Evolutionary conservation across 2,329 filamentous ascomycete species (phyloP).

Genomic region (Alternaria metachromatica): DNA sequence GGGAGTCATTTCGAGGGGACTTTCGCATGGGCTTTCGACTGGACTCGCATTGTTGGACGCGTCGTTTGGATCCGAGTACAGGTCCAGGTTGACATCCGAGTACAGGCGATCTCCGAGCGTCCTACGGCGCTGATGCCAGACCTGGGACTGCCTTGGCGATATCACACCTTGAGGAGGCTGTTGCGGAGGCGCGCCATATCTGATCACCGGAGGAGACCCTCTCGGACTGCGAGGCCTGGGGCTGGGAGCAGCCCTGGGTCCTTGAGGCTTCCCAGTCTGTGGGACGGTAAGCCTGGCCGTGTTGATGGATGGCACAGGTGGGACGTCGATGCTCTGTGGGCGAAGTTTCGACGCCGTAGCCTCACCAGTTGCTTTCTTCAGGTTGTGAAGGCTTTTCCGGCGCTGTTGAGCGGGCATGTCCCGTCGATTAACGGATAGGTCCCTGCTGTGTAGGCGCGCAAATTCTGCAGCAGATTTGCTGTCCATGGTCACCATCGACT

Average conservation of each 20-base stretch:
- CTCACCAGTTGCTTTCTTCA: conserved; percentile 32
- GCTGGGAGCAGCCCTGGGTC: conserved; percentile 4
- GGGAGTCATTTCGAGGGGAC: not conserved
- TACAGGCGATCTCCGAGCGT: conserved; percentile 38
- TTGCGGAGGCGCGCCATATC: conserved; percentile 15
- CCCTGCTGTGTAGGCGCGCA: conserved; percentile 46
- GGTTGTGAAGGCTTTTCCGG: conserved; percentile 38
- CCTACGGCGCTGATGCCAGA: conserved; percentile 41
- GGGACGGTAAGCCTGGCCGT: conserved; percentile 13
- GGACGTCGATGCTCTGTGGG: conserved; percentile 28
- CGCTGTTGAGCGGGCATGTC: conserved; percentile 27
- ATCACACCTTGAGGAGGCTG: conserved; percentile 17
- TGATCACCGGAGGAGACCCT: conserved; percentile 26
- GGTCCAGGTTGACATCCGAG: conserved; percentile 13
- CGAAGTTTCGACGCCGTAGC: conserved; percentile 25
- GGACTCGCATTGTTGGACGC: not conserved
- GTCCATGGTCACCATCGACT: conserved; percentile 46
- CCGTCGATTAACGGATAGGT: conserved; percentile 30
- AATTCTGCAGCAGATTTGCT: conserved; percentile 43
- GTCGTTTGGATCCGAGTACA: not conserved
- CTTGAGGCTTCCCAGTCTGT: conserved; percentile 11
- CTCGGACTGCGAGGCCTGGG: conserved; percentile 23
- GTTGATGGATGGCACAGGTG: conserved; percentile 36
- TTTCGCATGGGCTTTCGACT: not conserved
- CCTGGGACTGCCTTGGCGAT: conserved; percentile 37